Base-by-base conservation (phyloP, 2,329 filamentous ascomycete genomes). In the Fusarium incarnatum region DNA sequence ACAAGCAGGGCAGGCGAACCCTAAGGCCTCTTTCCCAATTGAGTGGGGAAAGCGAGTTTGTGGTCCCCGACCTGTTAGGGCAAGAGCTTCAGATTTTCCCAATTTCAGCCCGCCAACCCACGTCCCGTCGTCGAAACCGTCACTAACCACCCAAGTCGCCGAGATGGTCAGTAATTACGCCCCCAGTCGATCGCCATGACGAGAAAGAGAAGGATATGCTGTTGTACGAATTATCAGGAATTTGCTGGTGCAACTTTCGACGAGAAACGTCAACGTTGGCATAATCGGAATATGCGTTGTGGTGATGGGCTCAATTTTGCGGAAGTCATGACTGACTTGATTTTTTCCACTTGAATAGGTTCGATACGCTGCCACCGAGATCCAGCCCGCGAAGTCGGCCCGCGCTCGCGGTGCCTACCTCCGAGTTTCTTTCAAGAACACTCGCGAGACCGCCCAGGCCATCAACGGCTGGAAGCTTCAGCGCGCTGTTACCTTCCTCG, bases 341-440 rank as follows among this genome's bases (percentile, higher is more conserved):
- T 56, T 53, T 54, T 46, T 56, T 59, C 59, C 49, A 41, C 42
- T 57, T 27, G 56, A 44, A 63, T 50, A 97, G 94, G 94, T 97
- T 89, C 94, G 94, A 86, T 98, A 98, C 94, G 94, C 94, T 86
- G 92, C 92, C 83, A 93, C 91, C 82, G 89, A 94, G 83, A 95
- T 97, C 83, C 88, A 92, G 80, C 86, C 91, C 84, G 89, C 91
- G 79, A 98, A 97, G 90, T 97, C 93, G 87, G 96, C 96, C 85
- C 94, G 95, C 88, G 92, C 95, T 83, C 94, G 96, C 86, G 96
- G 97, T 86, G 94, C 94, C 84, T 99, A 98, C 90, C 93, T 99
- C 80, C 94, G 96, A 83, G 95, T 98, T 79, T 97, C 93, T 79
- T 99, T 98, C 93, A 99, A 99, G 92, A 99, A 99, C 92, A 99